phyloP scores from a whole-genome alignment of 2,329 filamentous ascomycete genomes.

The Penicillium crustosum region DNA sequence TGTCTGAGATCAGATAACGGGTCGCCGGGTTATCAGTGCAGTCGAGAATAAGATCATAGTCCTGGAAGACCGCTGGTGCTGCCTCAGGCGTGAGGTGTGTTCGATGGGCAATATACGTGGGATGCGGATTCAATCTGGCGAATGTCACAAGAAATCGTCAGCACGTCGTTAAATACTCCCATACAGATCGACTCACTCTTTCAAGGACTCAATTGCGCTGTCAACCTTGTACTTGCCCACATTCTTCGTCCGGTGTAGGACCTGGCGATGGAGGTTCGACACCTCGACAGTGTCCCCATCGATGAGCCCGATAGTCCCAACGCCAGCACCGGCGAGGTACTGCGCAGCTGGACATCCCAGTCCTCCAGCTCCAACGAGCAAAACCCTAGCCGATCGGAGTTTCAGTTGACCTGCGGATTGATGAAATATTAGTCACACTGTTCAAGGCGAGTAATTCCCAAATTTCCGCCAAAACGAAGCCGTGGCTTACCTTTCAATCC shows the following conservation, averaged over 20 bases:
- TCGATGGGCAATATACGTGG: conserved; percentile 63
- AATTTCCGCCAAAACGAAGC: background rate
- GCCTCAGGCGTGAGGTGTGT: conserved; percentile 68
- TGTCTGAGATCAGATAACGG: conserved; percentile 89
- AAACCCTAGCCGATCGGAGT: conserved; percentile 67
- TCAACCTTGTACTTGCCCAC: conserved; percentile 79
- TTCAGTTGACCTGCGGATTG: conserved; percentile 66
- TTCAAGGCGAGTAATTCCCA: background rate
- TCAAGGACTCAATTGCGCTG: conserved; percentile 65
- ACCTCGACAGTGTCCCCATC: conserved; percentile 86
- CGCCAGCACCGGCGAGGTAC: conserved; percentile 88
- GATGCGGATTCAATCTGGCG: conserved; percentile 68
- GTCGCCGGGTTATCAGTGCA: conserved; percentile 93
- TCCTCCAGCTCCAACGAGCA: conserved; percentile 85
- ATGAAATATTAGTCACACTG: background rate
- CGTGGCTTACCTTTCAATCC: conserved; percentile 65
- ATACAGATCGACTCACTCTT: conserved; percentile 46
- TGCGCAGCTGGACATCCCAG: conserved; percentile 87
- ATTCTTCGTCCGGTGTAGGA: conserved; percentile 70
- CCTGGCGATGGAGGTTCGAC: conserved; percentile 90
- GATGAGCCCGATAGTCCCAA: conserved; percentile 78
- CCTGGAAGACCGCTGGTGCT: conserved; percentile 63
- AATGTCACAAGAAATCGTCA: conserved; percentile 10
- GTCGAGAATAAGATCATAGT: conserved; percentile 84
- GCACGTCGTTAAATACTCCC: background rate